Base-by-base conservation (phyloP, 2,329 filamentous ascomycete genomes). In the Beauveria bassiana region DNA sequence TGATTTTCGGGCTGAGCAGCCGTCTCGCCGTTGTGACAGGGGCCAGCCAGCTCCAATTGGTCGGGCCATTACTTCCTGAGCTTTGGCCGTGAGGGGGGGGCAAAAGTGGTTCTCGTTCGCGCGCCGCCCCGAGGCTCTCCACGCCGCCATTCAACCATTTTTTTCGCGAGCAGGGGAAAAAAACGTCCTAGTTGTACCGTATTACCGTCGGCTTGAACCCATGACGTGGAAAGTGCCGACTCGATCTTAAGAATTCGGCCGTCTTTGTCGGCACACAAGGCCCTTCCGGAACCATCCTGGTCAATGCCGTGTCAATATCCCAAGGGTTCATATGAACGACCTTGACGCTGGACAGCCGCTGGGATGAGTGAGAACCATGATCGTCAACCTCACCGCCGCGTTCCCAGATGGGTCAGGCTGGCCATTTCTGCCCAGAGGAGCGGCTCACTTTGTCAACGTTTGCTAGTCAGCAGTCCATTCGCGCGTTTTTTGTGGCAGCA, bases 361-460 rank as follows among this genome's bases (percentile, higher is more conserved):
- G 72, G 72, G 68, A 74, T 26, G 61, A 24, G 20, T 22, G 20
- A 68, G 18, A 38, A 69, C 70, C 1, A 66, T 74, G 0, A 69
- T 70, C 0, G 68, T 69, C 9, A 74, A 74, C 43, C 70, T 74
- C 16, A 73, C 72, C 0, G 71, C 72, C 0, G 72, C 72, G 0
- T 74, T 74, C 28, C 61, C 5, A 67, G 0, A 64, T 74, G 0
- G 71, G 72, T 0, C 71, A 74, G 6, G 68, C 72, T 71, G 0
- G 64, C 63, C 2, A 73, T 73, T 72, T 71, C 72, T 0, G 62
- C 65, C 8, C 65, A 70, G 0, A 71, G 72, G 0, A 68, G 67
- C 54, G 72, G 72, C 2, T 0, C 64, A 72, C 1, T 73, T 74
- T 46, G 71, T 74, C 65, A 74, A 73, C 59, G 63, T 74, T 74